Percentiles rank a stretch among this genome's conserved stretches.
Evolutionary conservation across 2,329 filamentous ascomycete genomes (phyloP).

Genomic region (Hypomyces perniciosus): DNA sequence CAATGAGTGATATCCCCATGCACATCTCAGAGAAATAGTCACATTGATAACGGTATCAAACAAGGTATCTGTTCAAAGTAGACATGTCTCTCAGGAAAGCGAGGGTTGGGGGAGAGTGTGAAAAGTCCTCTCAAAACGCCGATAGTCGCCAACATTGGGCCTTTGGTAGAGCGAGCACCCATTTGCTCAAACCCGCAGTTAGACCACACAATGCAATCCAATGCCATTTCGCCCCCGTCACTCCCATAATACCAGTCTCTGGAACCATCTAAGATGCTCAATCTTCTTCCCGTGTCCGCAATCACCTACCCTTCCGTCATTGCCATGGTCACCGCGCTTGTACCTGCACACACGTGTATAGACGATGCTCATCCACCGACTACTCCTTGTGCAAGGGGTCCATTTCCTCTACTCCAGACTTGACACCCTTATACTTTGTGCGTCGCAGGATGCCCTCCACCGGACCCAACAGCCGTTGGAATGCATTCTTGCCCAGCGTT

Average conservation of each 20-base stretch:
- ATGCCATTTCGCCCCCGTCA: slow-evolving; percentile 10
- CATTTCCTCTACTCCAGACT: slow-evolving; percentile 58
- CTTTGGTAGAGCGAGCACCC: slow-evolving; percentile 10
- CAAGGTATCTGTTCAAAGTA: slow-evolving; percentile 32
- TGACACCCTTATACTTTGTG: slow-evolving; percentile 56
- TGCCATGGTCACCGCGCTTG: slow-evolving; percentile 3
- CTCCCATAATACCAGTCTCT: slow-evolving; percentile 10
- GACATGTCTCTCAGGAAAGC: slow-evolving; percentile 29
- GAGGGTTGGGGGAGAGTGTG: slow-evolving; percentile 23
- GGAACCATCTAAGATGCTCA: slow-evolving; percentile 8
- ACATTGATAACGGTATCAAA: slow-evolving; percentile 19
- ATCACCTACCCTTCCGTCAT: slow-evolving; percentile 5
- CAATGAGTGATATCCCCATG: slow-evolving; percentile 1
- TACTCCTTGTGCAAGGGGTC: slow-evolving; percentile 53
- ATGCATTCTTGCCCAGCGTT: slow-evolving; percentile 85
- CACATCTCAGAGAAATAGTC: slow-evolving; percentile 7
- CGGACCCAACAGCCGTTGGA: slow-evolving; percentile 85
- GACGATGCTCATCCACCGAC: slow-evolving; percentile 3
- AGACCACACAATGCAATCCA: slow-evolving; percentile 11
- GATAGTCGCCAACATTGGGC: slow-evolving; percentile 14
- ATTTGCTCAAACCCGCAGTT: slow-evolving; percentile 8
- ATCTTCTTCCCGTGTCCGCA: slow-evolving; percentile 8
- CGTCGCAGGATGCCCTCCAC: slow-evolving; percentile 93
- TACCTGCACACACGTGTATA: background rate
- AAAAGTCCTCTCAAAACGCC: slow-evolving; percentile 24